Evolutionary conservation across 202 grass and related monocot species (phyloP), one percentile per base, ranked within the genome.

Genomic region (Cymbopogon flexuosus): DNA sequence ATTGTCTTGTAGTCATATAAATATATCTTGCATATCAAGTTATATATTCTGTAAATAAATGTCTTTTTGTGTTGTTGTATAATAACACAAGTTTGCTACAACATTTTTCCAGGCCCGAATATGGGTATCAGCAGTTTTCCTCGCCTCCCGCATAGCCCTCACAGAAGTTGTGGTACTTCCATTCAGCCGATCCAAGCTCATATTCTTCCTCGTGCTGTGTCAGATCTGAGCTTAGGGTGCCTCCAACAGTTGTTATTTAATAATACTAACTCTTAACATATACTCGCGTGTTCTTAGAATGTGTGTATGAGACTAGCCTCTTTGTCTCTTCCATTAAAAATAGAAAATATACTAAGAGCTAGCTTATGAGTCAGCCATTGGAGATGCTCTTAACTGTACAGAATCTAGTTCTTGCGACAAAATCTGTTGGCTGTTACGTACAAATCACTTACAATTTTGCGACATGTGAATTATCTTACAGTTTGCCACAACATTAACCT

Each of bases 351-450:
- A n/a, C n/a, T n/a, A n/a, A n/a, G n/a, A n/a, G n/a, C n/a, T n/a
- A n/a, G n/a, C n/a, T n/a, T n/a, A n/a, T n/a, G n/a, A n/a, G n/a
- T n/a, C n/a, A n/a, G n/a, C n/a, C n/a, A n/a, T n/a, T n/a, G n/a
- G n/a, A n/a, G n/a, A n/a, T n/a, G n/a, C n/a, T n/a, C n/a, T n/a
- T 40, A 72, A 67, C 21, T 85, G 82, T 85, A 78, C 58, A 85
- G 65, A 81, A 81, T 59, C 9, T 8, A 36, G 10, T 49, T 30
- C 46, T 24, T 73, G 19, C 3, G 16, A 70, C 9, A 14, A 77
- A 72, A 19, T 72, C 64, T 15, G 15, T 39, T 66, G 3, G 1
- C 12, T 51, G 4, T 73, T 61, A 41, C 27, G 27, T 27, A 27
- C 46, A 37, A 11, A 31, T 34, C 30, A 62, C 49, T 59, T 42